These are phyloP conservation scores for Neoascochyta sp. DNA, from an alignment of 2,329 filamentous ascomycete genomes.

Conservation along the genomic window DNA sequence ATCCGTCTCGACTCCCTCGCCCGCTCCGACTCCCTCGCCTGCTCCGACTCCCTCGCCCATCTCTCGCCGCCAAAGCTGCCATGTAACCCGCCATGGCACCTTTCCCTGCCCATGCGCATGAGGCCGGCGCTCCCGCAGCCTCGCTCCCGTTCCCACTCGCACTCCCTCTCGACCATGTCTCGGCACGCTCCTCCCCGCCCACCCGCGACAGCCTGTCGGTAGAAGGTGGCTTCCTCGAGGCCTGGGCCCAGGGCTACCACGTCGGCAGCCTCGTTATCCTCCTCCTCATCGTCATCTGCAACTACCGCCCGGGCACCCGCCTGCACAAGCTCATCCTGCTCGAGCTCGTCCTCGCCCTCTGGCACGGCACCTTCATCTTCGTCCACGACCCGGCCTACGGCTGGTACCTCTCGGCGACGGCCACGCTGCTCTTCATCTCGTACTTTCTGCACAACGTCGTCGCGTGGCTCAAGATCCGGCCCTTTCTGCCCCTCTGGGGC, in stretches of 20 bases:
- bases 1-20: too few species aligned
- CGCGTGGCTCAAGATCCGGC: constrained; percentile 36
- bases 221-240: constrained; percentile 32
- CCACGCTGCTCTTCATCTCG: constrained; percentile 34
- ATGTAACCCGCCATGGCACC: too few species aligned
- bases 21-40: too few species aligned
- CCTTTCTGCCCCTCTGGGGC: constrained; percentile 34
- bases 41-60: too few species aligned
- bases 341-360: constrained; percentile 37
- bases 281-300: constrained; percentile 37
- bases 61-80: too few species aligned
- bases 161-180: too few species aligned
- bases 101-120: too few species aligned
- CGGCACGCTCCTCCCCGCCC: constrained; percentile 25
- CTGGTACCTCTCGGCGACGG: constrained; percentile 35
- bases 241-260: constrained; percentile 38
- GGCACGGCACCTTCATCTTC: constrained; percentile 38
- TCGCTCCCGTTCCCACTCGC: too few species aligned
- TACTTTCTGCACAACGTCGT: constrained; percentile 37
- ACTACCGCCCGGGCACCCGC: constrained; percentile 32
- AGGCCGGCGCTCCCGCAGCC: too few species aligned
- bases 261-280: constrained; percentile 34
- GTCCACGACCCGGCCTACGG: constrained; percentile 29
- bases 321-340: constrained; percentile 37
- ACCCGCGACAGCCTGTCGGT: constrained; percentile 22